Percentiles rank a stretch among this genome's conserved stretches.
Conservation (phyloP, 164 flowering plant species). For the Vitis riparia region DNA sequence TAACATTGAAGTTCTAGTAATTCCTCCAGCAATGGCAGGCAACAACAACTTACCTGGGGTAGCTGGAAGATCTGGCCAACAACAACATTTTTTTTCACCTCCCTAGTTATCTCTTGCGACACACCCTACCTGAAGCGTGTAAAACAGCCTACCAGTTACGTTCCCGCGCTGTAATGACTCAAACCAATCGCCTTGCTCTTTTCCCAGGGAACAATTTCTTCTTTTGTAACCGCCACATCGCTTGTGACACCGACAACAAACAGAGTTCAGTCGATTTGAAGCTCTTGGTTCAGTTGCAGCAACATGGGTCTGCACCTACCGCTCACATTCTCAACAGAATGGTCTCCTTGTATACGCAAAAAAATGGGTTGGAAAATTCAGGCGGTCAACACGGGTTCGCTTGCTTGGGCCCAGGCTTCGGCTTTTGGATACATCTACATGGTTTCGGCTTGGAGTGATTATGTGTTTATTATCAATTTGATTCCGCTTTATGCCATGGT, state of each 20-base stretch:
- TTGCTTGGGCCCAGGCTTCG: constrained; percentile 24
- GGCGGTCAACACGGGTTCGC: constrained; percentile 92
- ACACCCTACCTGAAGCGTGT: background rate
- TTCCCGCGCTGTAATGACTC: constrained; percentile 4
- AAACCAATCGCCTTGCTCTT: background rate
- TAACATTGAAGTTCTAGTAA: too few relatives aligned
- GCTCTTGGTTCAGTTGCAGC: too few relatives aligned
- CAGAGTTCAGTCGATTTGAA: too few relatives aligned
- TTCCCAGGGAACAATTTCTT: background rate
- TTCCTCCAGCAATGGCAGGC: too few relatives aligned
- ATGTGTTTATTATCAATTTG: too few relatives aligned
- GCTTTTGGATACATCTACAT: too few relatives aligned
- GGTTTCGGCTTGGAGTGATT: too few relatives aligned
- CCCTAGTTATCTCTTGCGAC: background rate
- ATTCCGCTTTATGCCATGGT: too few relatives aligned
- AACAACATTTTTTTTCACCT: background rate
- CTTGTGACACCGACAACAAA: background rate
- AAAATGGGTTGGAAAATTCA: constrained; percentile 98
- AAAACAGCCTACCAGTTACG: background rate
- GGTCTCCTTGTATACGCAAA: constrained; percentile 47
- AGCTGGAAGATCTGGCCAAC: too few relatives aligned
- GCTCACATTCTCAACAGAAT: too few relatives aligned
- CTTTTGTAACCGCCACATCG: background rate
- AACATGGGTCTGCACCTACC: too few relatives aligned
- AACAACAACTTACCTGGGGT: too few relatives aligned